A percentile compares a stretch with the other conserved stretches of the same genome.
phyloP scores from a whole-genome alignment of 139 green algal genomes.

The Micractinium sp. region DNA sequence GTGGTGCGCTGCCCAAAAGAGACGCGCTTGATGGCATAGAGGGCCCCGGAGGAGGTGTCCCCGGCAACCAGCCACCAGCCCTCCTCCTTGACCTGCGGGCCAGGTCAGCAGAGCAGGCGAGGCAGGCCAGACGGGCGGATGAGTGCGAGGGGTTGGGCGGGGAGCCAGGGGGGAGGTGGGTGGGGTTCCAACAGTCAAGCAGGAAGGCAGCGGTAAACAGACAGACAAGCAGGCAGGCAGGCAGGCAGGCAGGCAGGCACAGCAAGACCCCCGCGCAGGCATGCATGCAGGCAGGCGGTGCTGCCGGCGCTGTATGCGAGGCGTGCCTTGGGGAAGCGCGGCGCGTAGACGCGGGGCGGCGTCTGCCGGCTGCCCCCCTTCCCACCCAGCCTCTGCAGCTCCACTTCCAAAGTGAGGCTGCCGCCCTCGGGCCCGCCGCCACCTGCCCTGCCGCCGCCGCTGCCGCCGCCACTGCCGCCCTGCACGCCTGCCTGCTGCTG shows the following conservation, averaged over 20 bases:
- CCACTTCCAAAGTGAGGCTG: slow-evolving; percentile 43
- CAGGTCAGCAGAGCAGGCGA: background rate
- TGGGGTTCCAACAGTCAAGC: too few species aligned
- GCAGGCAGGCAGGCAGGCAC: too few species aligned
- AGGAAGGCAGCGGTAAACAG: background rate
- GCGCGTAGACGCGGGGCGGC: slow-evolving; percentile 71
- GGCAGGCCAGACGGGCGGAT: background rate
- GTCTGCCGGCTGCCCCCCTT: slow-evolving; percentile 14
- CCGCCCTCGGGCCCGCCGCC: background rate
- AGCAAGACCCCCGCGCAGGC: background rate
- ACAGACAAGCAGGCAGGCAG: background rate
- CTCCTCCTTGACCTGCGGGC: slow-evolving; percentile 89
- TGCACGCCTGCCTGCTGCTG: slow-evolving; percentile 2
- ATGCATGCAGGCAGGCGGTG: background rate
- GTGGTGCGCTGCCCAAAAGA: slow-evolving; percentile 57
- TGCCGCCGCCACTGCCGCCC: background rate
- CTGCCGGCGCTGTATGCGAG: too few species aligned
- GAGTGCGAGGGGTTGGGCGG: background rate
- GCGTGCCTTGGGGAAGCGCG: slow-evolving; percentile 83
- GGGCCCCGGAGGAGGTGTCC: slow-evolving; percentile 61
- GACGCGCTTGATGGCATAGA: slow-evolving; percentile 87
- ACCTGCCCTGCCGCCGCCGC: background rate
- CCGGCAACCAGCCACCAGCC: slow-evolving; percentile 94
- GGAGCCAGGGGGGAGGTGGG: background rate
- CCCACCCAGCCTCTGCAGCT: slow-evolving; percentile 35